Evolutionary conservation across 2,329 filamentous ascomycete species (phyloP).

Genomic region (Nothophoma quercina): DNA sequence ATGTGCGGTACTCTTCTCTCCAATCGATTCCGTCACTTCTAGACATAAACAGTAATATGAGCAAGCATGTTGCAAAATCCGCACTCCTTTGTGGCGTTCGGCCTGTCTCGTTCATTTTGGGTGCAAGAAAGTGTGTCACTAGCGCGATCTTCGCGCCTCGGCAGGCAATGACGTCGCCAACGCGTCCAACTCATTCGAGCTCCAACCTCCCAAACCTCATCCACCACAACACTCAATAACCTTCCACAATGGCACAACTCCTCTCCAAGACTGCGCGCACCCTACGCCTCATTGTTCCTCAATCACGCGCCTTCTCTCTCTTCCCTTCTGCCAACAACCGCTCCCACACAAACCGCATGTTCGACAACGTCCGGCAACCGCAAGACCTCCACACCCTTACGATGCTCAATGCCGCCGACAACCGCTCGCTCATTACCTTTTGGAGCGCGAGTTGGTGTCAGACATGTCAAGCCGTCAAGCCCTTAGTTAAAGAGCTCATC

Average conservation of each 20-base stretch:
- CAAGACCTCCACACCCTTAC: slow-evolving; percentile 58
- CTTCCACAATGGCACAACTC: slow-evolving; percentile 5
- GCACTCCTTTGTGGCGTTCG: too few relatives aligned
- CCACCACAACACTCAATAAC: background rate
- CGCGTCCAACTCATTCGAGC: background rate
- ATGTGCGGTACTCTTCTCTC: too few relatives aligned
- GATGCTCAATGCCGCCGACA: slow-evolving; percentile 55
- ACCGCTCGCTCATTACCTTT: slow-evolving; percentile 56
- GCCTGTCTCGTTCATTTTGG: too few relatives aligned
- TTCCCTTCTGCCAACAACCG: slow-evolving; percentile 19
- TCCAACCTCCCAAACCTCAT: background rate
- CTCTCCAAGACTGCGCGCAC: slow-evolving; percentile 6
- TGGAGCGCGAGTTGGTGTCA: slow-evolving; percentile 60
- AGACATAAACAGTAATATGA: too few relatives aligned
- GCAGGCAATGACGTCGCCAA: slow-evolving; percentile 11
- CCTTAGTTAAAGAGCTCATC: slow-evolving; percentile 53
- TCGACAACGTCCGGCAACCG: slow-evolving; percentile 54
- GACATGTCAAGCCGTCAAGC: slow-evolving; percentile 54
- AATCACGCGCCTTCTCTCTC: slow-evolving; percentile 27
- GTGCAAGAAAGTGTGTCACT: too few relatives aligned
- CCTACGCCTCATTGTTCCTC: background rate
- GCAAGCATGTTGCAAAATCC: too few relatives aligned
- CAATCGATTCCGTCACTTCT: too few relatives aligned
- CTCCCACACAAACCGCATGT: slow-evolving; percentile 42
- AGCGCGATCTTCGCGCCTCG: too few relatives aligned